Evolutionary conservation across 2,329 filamentous ascomycete species (phyloP).

Genomic region (Scleromitrula shiraiana): DNA sequence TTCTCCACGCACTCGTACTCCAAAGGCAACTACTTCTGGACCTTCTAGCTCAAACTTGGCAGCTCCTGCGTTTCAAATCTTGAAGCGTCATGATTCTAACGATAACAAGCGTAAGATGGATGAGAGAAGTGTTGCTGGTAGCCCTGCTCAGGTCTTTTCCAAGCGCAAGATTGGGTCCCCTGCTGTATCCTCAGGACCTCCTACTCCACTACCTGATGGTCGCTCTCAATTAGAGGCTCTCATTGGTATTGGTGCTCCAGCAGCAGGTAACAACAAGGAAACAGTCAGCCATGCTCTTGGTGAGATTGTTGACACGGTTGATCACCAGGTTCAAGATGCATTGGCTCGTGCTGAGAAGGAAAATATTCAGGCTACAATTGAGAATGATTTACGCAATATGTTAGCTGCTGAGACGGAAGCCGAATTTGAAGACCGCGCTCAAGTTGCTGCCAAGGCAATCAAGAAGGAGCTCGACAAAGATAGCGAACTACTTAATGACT

Average conservation of each 20-base stretch:
- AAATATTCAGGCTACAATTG: slow-evolving; percentile 40
- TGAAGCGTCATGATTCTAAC: slow-evolving; percentile 26
- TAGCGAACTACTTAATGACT: slow-evolving; percentile 47
- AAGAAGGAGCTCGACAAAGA: slow-evolving; percentile 48
- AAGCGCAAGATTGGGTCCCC: slow-evolving; percentile 25
- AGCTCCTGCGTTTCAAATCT: slow-evolving; percentile 26
- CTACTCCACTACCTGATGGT: slow-evolving; percentile 25
- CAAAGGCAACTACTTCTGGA: slow-evolving; percentile 34
- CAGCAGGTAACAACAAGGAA: slow-evolving; percentile 38
- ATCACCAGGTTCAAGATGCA: slow-evolving; percentile 31
- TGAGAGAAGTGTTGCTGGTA: slow-evolving; percentile 21
- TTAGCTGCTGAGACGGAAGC: slow-evolving; percentile 43
- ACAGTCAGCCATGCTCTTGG: slow-evolving; percentile 58
- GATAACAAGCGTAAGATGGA: slow-evolving; percentile 27
- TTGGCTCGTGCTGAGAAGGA: slow-evolving; percentile 44
- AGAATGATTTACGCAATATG: slow-evolving; percentile 42
- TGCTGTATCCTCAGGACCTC: slow-evolving; percentile 21
- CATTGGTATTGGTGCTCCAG: slow-evolving; percentile 26
- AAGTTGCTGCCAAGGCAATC: slow-evolving; percentile 40
- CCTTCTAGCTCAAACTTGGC: slow-evolving; percentile 30
- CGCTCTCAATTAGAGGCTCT: slow-evolving; percentile 32
- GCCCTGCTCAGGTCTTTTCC: slow-evolving; percentile 18
- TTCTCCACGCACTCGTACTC: slow-evolving; percentile 51
- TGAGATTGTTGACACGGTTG: slow-evolving; percentile 3
- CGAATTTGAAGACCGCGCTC: slow-evolving; percentile 45